Conservation (phyloP, 306 rosid species). For the Begonia peltatifolia region DNA sequence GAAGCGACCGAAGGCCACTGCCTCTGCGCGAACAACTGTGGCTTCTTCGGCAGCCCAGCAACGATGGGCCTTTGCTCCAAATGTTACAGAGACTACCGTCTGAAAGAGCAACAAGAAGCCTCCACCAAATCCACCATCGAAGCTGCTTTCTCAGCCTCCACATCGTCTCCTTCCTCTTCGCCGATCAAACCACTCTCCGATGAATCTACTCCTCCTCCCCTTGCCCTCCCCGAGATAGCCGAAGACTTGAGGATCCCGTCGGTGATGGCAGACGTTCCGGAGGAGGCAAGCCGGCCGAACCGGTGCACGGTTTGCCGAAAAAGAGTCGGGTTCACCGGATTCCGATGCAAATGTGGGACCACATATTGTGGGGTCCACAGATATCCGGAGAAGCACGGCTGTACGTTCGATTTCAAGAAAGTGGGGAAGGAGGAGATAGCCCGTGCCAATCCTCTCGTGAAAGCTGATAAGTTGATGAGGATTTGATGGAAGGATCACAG, state of each 20-base stretch:
- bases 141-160: constrained; percentile 40
- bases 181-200: constrained; percentile 10
- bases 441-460: constrained; percentile 63
- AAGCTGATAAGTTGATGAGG: constrained; percentile 57
- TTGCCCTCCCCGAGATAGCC: constrained; percentile 11
- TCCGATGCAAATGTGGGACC: constrained; percentile 64
- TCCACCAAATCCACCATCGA: constrained; percentile 68
- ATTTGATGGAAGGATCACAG: constrained; percentile 22
- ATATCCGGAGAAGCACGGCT: constrained; percentile 83
- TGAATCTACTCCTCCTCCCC: constrained; percentile 8
- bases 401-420: constrained; percentile 65
- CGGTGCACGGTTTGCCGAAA: constrained; percentile 64
- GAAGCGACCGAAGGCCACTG: constrained; percentile 75
- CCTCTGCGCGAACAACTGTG: constrained; percentile 84
- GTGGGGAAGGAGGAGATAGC: constrained; percentile 81
- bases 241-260: constrained; percentile 4
- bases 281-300: constrained; percentile 15
- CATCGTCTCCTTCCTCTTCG: constrained; percentile 13
- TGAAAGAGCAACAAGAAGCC: constrained; percentile 54
- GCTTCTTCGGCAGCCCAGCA: constrained; percentile 80
- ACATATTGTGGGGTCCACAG: constrained; percentile 82
- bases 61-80: constrained; percentile 92
- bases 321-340: constrained; percentile 78
- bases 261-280: neutral
- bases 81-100: constrained; percentile 53